A percentile compares a stretch with the other conserved stretches of the same genome.
Evolutionary conservation across 2,329 filamentous ascomycete genomes (phyloP).

Genomic region (Sporothrix curviconia): DNA sequence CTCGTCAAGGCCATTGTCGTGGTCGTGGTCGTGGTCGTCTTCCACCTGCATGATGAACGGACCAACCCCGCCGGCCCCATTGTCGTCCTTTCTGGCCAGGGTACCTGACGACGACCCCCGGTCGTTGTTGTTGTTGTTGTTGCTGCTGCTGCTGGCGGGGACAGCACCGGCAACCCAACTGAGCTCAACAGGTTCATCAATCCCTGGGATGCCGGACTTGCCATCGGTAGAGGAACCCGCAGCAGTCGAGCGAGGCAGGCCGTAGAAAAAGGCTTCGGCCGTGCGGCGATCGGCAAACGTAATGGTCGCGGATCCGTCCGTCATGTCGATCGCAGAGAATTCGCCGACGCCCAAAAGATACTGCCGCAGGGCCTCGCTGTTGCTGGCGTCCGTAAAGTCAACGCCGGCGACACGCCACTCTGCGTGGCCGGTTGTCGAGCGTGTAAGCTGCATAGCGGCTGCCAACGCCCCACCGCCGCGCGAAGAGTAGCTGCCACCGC

Average conservation of each 20-base stretch:
- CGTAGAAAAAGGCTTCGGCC: conserved; percentile 62
- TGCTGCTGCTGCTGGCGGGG: conserved; percentile 2
- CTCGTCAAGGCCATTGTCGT: too few relatives aligned
- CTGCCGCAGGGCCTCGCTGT: conserved; percentile 64
- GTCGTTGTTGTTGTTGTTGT: too few relatives aligned
- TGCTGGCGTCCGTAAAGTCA: conserved; percentile 54
- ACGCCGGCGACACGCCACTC: conserved; percentile 57
- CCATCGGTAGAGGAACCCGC: conserved; percentile 26
- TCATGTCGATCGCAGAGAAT: conserved; percentile 51
- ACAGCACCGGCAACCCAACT: conserved; percentile 45
- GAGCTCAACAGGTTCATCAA: conserved; percentile 57
- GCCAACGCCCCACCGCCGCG: conserved; percentile 23
- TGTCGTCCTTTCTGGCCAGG: conserved; percentile 14
- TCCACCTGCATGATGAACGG: background rate
- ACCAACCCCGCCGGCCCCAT: background rate
- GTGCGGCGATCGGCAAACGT: conserved; percentile 62
- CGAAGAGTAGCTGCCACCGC: conserved; percentile 40
- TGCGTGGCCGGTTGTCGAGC: conserved; percentile 69
- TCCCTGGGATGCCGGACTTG: conserved; percentile 53
- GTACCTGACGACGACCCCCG: background rate
- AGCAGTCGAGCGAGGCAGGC: conserved; percentile 28
- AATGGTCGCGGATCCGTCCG: conserved; percentile 43
- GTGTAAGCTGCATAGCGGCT: conserved; percentile 55
- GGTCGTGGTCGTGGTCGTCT: background rate
- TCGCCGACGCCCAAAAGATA: conserved; percentile 62